These are phyloP conservation scores for Kurtzmaniella quercitrusa DNA, from an alignment of 1,139 yeast genomes.

Conservation along the genomic window DNA sequence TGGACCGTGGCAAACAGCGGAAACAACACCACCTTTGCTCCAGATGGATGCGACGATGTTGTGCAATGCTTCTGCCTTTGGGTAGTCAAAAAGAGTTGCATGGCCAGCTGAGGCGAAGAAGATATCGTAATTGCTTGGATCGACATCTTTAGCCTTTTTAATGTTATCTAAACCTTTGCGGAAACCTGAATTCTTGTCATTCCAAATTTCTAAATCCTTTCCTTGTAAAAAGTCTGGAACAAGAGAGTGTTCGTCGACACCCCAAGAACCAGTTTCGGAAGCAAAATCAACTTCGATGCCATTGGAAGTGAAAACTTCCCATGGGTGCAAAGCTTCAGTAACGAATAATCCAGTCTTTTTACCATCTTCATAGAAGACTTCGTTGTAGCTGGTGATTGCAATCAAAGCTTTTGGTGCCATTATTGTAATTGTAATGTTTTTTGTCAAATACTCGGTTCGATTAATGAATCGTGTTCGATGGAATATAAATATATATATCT, in stretches of 20 bases:
- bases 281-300: constrained; percentile 53
- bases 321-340: constrained; percentile 58
- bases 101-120: constrained; percentile 67
- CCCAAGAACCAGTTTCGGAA: constrained; percentile 54
- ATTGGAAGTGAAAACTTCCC: constrained; percentile 36
- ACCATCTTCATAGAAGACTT: constrained; percentile 52
- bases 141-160: constrained; percentile 41
- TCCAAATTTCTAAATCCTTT: constrained; percentile 35
- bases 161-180: constrained; percentile 27
- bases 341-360: constrained; percentile 53
- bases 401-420: constrained; percentile 28
- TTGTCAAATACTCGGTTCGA: constrained; percentile 16
- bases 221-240: constrained; percentile 36
- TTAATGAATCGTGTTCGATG: constrained; percentile 19
- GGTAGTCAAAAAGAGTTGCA: constrained; percentile 57
- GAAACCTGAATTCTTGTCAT: constrained; percentile 38
- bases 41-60: constrained; percentile 43
- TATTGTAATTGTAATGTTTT: neutral
- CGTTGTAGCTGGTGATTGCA: constrained; percentile 50
- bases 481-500: neutral
- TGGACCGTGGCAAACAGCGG: constrained; percentile 71
- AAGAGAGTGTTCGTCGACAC: constrained; percentile 53
- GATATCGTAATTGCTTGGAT: constrained; percentile 46
- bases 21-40: constrained; percentile 48
- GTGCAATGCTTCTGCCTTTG: constrained; percentile 46